These are phyloP conservation scores for Talaromyces sp. DNA, from an alignment of 2,329 filamentous ascomycete species.

Conservation along the genomic window DNA sequence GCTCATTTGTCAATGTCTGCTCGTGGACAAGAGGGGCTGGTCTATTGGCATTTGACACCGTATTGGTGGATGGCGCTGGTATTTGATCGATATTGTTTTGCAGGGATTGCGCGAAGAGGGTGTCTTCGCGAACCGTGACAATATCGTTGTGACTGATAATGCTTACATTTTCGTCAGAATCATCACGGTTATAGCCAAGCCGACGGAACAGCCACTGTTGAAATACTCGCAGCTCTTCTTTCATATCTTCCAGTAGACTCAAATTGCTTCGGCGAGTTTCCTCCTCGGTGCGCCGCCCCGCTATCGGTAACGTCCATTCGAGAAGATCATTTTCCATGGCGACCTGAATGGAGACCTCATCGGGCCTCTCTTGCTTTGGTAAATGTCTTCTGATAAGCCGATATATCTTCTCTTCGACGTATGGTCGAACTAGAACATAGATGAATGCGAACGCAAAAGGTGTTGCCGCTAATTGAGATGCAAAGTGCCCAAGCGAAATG, in stretches of 20 bases:
- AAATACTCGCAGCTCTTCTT: constrained; percentile 34
- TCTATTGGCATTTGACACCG: neutral
- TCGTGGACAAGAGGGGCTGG: constrained; percentile 9
- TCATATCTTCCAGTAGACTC: constrained; percentile 36
- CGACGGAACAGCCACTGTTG: constrained; percentile 32
- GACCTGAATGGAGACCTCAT: constrained; percentile 42
- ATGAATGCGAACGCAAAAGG: constrained; percentile 37
- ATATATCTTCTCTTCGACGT: constrained; percentile 41
- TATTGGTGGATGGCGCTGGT: neutral
- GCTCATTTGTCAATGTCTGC: constrained; percentile 31
- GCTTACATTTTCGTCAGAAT: constrained; percentile 21
- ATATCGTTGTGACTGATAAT: constrained; percentile 6
- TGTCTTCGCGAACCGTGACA: neutral
- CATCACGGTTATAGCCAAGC: constrained; percentile 27
- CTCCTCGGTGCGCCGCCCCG: constrained; percentile 41
- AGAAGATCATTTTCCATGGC: constrained; percentile 44
- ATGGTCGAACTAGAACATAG: constrained; percentile 36
- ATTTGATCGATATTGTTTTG: neutral
- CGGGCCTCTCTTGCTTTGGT: constrained; percentile 41
- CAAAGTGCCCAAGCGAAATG: constrained; percentile 27
- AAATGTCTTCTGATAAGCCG: constrained; percentile 39
- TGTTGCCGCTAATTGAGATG: constrained; percentile 29
- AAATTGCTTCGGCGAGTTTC: constrained; percentile 38
- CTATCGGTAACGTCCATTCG: constrained; percentile 42
- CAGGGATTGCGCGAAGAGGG: neutral